Evolutionary conservation across 352 stramenopile genomes (phyloP).

Genomic region (Halophytophthora batemanensis): DNA sequence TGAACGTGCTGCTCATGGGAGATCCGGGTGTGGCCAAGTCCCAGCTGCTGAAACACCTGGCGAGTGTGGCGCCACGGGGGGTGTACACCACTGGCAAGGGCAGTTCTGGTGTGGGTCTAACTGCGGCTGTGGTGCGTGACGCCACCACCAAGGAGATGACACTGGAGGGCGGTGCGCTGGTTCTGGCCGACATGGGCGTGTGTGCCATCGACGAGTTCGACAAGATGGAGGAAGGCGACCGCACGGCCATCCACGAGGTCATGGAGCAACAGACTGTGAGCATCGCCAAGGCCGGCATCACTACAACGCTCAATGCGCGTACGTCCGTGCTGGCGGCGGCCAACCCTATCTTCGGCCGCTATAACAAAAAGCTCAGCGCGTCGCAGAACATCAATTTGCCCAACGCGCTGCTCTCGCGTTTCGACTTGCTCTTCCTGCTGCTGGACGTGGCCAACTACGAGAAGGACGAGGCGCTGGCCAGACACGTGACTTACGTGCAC

Average conservation of each 20-base stretch:
- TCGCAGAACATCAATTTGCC: constrained; percentile 99
- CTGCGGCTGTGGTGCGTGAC: constrained; percentile 96
- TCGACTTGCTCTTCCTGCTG: constrained; percentile 99
- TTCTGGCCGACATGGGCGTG: constrained; percentile 98
- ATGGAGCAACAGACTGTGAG: constrained; percentile 99
- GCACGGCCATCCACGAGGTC: constrained; percentile 99
- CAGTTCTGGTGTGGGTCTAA: constrained; percentile 97
- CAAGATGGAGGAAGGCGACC: constrained; percentile 98
- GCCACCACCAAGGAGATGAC: constrained; percentile 93
- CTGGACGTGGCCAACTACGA: constrained; percentile 94
- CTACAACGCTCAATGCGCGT: constrained; percentile 95
- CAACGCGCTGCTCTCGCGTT: constrained; percentile 98
- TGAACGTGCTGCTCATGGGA: constrained; percentile 99
- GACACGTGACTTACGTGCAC: constrained; percentile 93
- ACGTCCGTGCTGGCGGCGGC: constrained; percentile 98
- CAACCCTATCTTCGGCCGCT: constrained; percentile 97
- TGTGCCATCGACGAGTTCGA: constrained; percentile 99
- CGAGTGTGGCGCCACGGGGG: constrained; percentile 92
- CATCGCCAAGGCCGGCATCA: constrained; percentile 99
- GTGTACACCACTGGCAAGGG: constrained; percentile 99
- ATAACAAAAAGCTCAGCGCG: constrained; percentile 83
- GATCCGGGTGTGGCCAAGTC: constrained; percentile 98
- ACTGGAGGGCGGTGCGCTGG: constrained; percentile 93
- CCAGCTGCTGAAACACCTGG: constrained; percentile 99
- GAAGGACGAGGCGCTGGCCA: constrained; percentile 89